Conservation (phyloP, 257 asterid species). For the Solanum rostratum region DNA sequence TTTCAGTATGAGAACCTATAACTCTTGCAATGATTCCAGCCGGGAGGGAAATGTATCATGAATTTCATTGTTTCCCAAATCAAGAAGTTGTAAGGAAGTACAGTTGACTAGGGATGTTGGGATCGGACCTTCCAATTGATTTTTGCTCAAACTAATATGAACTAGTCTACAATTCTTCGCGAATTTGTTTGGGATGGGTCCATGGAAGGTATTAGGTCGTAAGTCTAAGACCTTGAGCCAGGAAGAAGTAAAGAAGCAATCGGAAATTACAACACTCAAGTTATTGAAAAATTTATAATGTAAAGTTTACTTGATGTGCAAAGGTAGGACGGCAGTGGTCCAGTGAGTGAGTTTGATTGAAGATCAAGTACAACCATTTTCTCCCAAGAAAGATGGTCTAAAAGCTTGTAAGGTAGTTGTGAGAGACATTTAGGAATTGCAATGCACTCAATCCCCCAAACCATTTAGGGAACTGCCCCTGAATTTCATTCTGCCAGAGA, state of each 20-base stretch:
- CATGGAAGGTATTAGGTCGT: not conserved
- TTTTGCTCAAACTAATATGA: not conserved
- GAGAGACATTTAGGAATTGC: not conserved
- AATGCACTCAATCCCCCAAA: not conserved
- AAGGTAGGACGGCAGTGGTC: not conserved
- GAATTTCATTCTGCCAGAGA: not conserved
- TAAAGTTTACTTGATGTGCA: accelerated
- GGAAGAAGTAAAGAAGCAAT: not conserved
- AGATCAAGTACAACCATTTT: not conserved
- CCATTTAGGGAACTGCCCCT: not conserved
- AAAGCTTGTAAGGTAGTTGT: not conserved
- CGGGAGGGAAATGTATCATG: not conserved
- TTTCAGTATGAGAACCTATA: not conserved
- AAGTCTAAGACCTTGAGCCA: accelerated
- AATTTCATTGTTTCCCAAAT: not conserved
- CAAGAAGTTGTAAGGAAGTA: not conserved
- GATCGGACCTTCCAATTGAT: not conserved
- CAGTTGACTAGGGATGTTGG: not conserved
- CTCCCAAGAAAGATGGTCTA: not conserved
- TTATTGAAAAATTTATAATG: not conserved
- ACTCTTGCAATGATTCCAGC: not conserved
- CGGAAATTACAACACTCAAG: not conserved
- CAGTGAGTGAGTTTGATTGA: not conserved
- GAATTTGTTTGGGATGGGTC: not conserved
- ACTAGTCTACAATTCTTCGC: accelerated